Conservation (phyloP, 2,329 filamentous ascomycete genomes). For the Apiospora arundinis region DNA sequence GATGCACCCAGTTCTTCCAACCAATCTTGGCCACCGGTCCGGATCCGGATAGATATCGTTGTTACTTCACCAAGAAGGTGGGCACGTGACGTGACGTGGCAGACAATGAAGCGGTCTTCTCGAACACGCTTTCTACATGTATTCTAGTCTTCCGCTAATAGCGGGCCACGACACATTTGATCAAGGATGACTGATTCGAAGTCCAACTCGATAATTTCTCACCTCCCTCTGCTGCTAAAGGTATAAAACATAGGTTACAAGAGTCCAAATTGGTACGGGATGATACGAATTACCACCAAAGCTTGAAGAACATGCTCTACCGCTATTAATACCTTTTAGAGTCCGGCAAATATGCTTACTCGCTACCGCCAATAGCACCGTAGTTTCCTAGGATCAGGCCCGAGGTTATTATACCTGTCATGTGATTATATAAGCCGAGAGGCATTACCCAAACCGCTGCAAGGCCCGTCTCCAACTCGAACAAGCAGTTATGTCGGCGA, state of each 20-base stretch:
- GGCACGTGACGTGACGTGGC: conserved; percentile 17
- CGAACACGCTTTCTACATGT: background rate
- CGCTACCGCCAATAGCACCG: background rate
- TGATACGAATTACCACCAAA: background rate
- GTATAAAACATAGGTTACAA: no score
- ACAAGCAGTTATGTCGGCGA: background rate
- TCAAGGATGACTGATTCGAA: background rate
- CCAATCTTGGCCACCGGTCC: conserved; percentile 6
- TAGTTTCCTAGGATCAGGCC: background rate
- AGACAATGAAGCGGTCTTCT: background rate
- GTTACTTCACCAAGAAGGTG: background rate
- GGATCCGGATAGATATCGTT: background rate
- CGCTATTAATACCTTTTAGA: no score
- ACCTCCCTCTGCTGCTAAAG: no score
- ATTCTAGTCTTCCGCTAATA: background rate
- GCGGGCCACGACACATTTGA: background rate
- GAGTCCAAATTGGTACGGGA: no score
- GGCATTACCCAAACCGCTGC: background rate
- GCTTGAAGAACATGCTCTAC: no score
- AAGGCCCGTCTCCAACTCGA: background rate
- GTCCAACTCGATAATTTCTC: background rate
- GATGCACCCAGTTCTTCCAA: conserved; percentile 3
- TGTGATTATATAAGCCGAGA: conserved; percentile 12
- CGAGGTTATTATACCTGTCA: conserved; percentile 1
- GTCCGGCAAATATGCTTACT: background rate